phyloP scores from a whole-genome alignment of 1,139 yeast genomes.

The Scheffersomyces segobiensis region DNA sequence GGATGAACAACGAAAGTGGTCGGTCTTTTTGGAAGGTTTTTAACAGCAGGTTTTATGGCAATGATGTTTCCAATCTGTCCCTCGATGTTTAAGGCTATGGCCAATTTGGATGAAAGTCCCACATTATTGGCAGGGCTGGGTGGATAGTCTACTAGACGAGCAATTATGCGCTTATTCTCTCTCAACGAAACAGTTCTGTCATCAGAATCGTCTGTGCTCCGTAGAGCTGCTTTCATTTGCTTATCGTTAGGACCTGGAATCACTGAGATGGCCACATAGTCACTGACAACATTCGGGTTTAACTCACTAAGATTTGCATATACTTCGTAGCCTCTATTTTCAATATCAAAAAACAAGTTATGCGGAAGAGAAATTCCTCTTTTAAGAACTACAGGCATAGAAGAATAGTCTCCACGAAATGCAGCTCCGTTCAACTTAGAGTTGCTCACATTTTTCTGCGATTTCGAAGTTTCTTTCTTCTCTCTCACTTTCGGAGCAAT shows the following conservation, averaged over 20 bases:
- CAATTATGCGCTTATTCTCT: conserved; percentile 53
- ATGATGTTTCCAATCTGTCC: conserved; percentile 55
- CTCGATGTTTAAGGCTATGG: conserved; percentile 59
- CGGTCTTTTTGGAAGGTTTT: conserved; percentile 41
- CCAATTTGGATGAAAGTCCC: conserved; percentile 57
- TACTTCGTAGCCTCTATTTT: conserved; percentile 31
- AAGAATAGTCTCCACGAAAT: conserved; percentile 29
- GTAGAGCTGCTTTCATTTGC: conserved; percentile 13
- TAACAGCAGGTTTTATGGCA: conserved; percentile 51
- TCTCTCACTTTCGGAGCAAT: conserved; percentile 75
- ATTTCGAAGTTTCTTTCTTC: conserved; percentile 24
- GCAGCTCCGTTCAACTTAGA: conserved; percentile 30
- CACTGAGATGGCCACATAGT: conserved; percentile 60
- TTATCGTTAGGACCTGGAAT: conserved; percentile 53
- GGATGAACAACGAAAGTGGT: conserved; percentile 53
- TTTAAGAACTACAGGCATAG: conserved; percentile 42
- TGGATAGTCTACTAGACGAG: conserved; percentile 46
- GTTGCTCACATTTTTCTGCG: conserved; percentile 2
- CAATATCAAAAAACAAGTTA: conserved; percentile 21
- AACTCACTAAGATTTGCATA: conserved; percentile 44
- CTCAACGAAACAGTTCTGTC: conserved; percentile 15
- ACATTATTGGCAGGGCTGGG: conserved; percentile 45
- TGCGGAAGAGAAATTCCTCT: conserved; percentile 64
- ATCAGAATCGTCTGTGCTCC: conserved; percentile 11
- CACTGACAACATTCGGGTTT: conserved; percentile 31